Evolutionary conservation across 2,329 filamentous ascomycete species (phyloP).

Genomic region (Thielaviopsis euricoi): DNA sequence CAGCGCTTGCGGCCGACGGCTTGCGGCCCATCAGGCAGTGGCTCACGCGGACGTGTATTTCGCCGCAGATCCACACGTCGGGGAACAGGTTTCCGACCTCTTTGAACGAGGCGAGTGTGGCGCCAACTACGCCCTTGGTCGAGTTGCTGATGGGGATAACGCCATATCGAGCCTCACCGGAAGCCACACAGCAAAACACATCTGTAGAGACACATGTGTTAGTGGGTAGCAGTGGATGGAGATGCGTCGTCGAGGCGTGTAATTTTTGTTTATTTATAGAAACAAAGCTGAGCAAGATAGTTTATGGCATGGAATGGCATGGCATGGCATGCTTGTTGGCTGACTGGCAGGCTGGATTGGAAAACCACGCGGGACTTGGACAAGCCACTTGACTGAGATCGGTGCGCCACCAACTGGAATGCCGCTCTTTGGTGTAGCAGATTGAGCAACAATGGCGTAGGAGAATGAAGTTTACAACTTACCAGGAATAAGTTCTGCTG

Average conservation of each 20-base stretch:
- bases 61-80: conserved; percentile 61
- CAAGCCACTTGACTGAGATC: not conserved
- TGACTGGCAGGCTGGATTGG: too few relatives aligned
- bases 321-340: conserved; percentile 20
- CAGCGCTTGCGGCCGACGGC: conserved; percentile 11
- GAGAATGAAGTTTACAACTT: conserved; percentile 12
- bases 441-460: not conserved
- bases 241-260: not conserved
- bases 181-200: conserved; percentile 65
- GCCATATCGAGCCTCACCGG: conserved; percentile 46
- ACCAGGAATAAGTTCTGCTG: conserved; percentile 35
- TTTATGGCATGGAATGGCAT: too few relatives aligned
- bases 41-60: conserved; percentile 74
- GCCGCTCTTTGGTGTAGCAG: conserved; percentile 1
- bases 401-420: conserved; percentile 6
- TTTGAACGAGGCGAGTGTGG: conserved; percentile 77
- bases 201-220: conserved; percentile 31
- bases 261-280: not conserved
- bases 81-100: conserved; percentile 49
- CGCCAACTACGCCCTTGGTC: conserved; percentile 80
- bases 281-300: too few relatives aligned
- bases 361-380: not conserved
- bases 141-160: conserved; percentile 95
- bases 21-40: conserved; percentile 62
- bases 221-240: not conserved